These are phyloP conservation scores for Selenicereus undatus DNA, from an alignment of 148 eudicot species.

Conservation along the genomic window DNA sequence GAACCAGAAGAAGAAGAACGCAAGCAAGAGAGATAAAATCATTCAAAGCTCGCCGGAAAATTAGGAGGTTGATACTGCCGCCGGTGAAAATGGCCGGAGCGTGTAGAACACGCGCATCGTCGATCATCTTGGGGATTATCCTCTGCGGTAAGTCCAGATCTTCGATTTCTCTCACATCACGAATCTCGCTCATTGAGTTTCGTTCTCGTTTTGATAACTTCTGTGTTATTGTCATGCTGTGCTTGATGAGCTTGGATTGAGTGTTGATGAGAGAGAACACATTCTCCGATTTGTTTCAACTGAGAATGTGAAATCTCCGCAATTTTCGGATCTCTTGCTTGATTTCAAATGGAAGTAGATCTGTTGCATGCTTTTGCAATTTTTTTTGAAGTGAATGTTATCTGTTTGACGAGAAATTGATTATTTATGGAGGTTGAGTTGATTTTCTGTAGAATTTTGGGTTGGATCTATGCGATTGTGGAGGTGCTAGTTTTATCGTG, in stretches of 20 bases:
- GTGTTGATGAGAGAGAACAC: background rate
- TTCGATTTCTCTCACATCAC: background rate
- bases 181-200: background rate
- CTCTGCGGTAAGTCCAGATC: constrained; percentile 44
- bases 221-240: background rate
- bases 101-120: constrained; percentile 44
- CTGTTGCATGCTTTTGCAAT: background rate
- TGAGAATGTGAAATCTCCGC: background rate
- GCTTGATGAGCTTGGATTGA: background rate
- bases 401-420: no score
- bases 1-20: background rate
- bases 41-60: background rate
- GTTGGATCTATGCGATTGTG: background rate
- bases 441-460: background rate
- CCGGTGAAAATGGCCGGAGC: constrained; percentile 37
- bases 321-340: background rate
- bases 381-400: background rate
- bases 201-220: background rate
- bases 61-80: background rate
- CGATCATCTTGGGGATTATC: constrained; percentile 39
- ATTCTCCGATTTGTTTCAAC: background rate
- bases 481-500: background rate
- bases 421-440: no score
- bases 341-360: constrained; percentile 11
- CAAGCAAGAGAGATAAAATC: background rate